Conservation (phyloP, 2,329 filamentous ascomycete species). For the Torrubiella hemipterigena region DNA sequence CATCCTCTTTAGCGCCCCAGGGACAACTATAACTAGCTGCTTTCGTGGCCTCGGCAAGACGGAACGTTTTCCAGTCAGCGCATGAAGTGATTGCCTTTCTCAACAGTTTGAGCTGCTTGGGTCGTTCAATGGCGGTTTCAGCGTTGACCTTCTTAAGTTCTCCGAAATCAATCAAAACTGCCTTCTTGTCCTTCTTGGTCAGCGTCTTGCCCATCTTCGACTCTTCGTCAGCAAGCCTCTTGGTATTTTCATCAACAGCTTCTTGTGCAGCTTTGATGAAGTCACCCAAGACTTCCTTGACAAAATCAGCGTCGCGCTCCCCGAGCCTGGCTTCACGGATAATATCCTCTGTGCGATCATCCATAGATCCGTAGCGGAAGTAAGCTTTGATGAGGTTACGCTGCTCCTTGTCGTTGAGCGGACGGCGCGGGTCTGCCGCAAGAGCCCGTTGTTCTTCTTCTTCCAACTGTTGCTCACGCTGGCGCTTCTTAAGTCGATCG, state of each 20-base stretch:
- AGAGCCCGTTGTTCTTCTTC: slow-evolving; percentile 64
- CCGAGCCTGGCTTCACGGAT: slow-evolving; percentile 74
- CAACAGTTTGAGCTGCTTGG: slow-evolving; percentile 76
- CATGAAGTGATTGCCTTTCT: slow-evolving; percentile 57
- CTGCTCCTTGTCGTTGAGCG: slow-evolving; percentile 84
- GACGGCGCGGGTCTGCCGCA: slow-evolving; percentile 73
- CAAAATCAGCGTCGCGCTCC: slow-evolving; percentile 70
- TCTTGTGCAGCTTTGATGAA: slow-evolving; percentile 49
- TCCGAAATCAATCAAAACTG: slow-evolving; percentile 86
- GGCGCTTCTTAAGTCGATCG: slow-evolving; percentile 55
- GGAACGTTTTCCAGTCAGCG: slow-evolving; percentile 66
- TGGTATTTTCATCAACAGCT: slow-evolving; percentile 55
- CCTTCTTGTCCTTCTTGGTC: slow-evolving; percentile 97
- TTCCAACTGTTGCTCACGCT: slow-evolving; percentile 53
- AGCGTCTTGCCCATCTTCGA: slow-evolving; percentile 69
- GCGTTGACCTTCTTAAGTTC: slow-evolving; percentile 93
- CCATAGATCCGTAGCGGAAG: slow-evolving; percentile 80
- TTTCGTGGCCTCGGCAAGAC: slow-evolving; percentile 84
- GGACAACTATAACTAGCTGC: slow-evolving; percentile 80
- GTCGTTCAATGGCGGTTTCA: slow-evolving; percentile 85
- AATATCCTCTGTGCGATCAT: slow-evolving; percentile 79
- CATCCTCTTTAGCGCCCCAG: slow-evolving; percentile 90
- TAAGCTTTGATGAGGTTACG: slow-evolving; percentile 85
- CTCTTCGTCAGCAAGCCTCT: slow-evolving; percentile 66
- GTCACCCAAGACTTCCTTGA: slow-evolving; percentile 64